A percentile compares a stretch with the other conserved stretches of the same genome.
Conservation (phyloP, 148 eudicot genomes). For the Limonium bicolor region DNA sequence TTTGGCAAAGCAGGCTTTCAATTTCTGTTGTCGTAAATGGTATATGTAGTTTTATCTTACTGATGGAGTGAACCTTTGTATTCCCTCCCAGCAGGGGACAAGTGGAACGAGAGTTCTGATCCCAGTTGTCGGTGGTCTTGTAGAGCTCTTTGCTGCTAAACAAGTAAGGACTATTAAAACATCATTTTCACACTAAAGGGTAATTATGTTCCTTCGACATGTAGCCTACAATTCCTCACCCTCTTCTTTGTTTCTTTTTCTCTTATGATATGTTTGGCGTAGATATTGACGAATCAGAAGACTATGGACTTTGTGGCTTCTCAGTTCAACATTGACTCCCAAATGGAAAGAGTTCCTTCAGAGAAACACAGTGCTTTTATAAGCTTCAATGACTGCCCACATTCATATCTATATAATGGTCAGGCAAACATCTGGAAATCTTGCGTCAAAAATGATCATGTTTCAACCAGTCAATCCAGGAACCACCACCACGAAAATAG, state of each 20-base stretch:
- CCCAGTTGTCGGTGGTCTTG: conserved; percentile 66
- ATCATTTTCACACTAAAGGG: too few relatives aligned
- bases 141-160: conserved; percentile 59
- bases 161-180: conserved; percentile 33
- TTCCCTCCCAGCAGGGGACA: conserved; percentile 23
- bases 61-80: too few relatives aligned
- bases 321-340: conserved; percentile 13
- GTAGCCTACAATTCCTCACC: neutral
- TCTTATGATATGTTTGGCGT: neutral
- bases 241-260: conserved; percentile 11
- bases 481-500: conserved; percentile 10
- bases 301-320: conserved; percentile 25
- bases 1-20: too few relatives aligned
- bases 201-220: neutral
- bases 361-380: conserved; percentile 9
- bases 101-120: conserved; percentile 54
- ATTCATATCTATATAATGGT: conserved; percentile 8
- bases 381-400: conserved; percentile 9
- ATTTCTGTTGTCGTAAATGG: too few relatives aligned
- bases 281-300: conserved; percentile 48
- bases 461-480: conserved; percentile 9
- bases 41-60: too few relatives aligned
- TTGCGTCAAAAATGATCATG: conserved; percentile 5
- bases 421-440: neutral
- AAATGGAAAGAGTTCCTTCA: conserved; percentile 16